Percentiles rank a stretch among this genome's conserved stretches.
Conservation (phyloP, 2,329 filamentous ascomycete species). For the Colletotrichum tropicicola region DNA sequence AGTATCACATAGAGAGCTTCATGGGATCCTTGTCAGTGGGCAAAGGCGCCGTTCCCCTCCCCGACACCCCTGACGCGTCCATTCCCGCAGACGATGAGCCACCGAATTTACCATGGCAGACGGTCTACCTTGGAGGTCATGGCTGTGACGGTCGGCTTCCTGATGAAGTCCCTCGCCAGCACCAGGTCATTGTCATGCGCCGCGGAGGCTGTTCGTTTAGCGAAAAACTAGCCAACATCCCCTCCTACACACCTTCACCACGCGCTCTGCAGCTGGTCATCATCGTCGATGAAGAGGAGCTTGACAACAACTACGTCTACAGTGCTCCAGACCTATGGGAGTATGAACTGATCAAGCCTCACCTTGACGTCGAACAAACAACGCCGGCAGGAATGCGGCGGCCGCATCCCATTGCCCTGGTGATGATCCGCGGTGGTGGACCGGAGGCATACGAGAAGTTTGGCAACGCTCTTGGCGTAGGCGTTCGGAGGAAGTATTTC, state of each 20-base stretch:
- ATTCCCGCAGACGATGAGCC: slow-evolving; percentile 45
- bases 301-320: slow-evolving; percentile 38
- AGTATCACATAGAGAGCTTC: slow-evolving; percentile 55
- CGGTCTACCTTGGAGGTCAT: slow-evolving; percentile 75
- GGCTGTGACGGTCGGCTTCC: slow-evolving; percentile 70
- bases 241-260: slow-evolving; percentile 71
- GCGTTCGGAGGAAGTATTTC: slow-evolving; percentile 80
- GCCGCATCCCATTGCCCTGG: slow-evolving; percentile 79
- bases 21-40: slow-evolving; percentile 60
- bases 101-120: slow-evolving; percentile 71
- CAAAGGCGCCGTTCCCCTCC: slow-evolving; percentile 73
- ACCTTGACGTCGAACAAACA: slow-evolving; percentile 78
- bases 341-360: slow-evolving; percentile 60
- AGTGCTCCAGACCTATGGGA: slow-evolving; percentile 33
- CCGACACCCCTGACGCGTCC: slow-evolving; percentile 68
- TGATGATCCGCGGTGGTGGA: slow-evolving; percentile 79
- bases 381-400: slow-evolving; percentile 76
- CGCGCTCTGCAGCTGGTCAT: slow-evolving; percentile 81
- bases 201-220: slow-evolving; percentile 88
- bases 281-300: slow-evolving; percentile 63
- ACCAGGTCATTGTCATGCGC: slow-evolving; percentile 84
- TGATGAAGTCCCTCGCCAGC: slow-evolving; percentile 57
- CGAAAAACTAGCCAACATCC: slow-evolving; percentile 86
- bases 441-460: slow-evolving; percentile 70
- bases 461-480: slow-evolving; percentile 70